Conservation (phyloP, 2,329 filamentous ascomycete genomes). For the Fusarium nodosum region DNA sequence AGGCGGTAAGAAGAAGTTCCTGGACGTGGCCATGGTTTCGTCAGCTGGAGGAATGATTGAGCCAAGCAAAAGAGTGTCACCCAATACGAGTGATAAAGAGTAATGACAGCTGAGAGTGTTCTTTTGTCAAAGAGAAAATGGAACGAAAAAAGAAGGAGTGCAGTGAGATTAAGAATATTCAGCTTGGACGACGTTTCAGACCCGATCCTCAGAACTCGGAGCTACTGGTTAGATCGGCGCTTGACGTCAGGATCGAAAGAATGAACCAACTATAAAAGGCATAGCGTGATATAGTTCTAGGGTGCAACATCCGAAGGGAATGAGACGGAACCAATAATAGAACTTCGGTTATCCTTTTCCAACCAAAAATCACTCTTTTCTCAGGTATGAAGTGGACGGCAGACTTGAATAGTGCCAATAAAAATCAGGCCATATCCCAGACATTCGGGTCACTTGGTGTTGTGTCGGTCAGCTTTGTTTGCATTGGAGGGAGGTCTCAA, state of each 20-base stretch:
- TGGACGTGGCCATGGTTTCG: background rate
- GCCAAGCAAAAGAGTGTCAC: background rate
- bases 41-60: background rate
- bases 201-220: background rate
- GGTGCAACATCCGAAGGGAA: background rate
- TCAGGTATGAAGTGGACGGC: background rate
- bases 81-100: background rate
- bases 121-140: background rate
- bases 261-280: background rate
- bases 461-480: background rate
- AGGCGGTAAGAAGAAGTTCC: background rate
- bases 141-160: no score
- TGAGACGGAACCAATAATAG: slow-evolving; percentile 5
- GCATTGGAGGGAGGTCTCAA: background rate
- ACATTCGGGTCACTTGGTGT: background rate
- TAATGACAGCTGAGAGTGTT: background rate
- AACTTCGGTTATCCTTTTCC: background rate
- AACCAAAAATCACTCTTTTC: background rate
- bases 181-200: background rate
- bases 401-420: background rate
- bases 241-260: slow-evolving; percentile 1
- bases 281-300: background rate
- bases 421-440: background rate
- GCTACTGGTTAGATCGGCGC: background rate
- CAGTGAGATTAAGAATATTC: background rate